Percentiles rank a stretch among this genome's conserved stretches.
Evolutionary conservation across 768 basidiomycete species (phyloP).

Genomic region (Leucosporidium creatinivorum): DNA sequence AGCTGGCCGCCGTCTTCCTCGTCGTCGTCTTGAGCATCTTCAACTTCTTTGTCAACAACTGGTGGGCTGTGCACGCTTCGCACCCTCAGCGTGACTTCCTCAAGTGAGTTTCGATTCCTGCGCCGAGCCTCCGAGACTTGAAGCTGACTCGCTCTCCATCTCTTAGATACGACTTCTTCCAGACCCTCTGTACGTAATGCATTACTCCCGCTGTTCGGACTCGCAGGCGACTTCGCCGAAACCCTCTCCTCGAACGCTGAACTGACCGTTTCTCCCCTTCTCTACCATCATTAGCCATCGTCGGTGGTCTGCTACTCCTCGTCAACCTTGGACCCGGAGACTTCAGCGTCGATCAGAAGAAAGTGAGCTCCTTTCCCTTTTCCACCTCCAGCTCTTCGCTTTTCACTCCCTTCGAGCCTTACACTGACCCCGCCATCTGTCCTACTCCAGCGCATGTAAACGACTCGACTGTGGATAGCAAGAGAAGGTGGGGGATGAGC

Average conservation of each 20-base stretch:
- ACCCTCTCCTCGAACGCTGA: not conserved
- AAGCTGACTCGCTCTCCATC: not conserved
- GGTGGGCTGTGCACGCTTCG: slow-evolving; percentile 85
- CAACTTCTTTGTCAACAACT: slow-evolving; percentile 76
- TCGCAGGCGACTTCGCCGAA: too few relatives aligned
- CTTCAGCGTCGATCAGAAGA: slow-evolving; percentile 93
- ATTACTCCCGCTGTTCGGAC: too few relatives aligned
- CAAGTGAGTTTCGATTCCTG: slow-evolving; percentile 56
- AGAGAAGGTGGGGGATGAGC: too few relatives aligned
- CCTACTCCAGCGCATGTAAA: too few relatives aligned
- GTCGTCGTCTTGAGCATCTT: slow-evolving; percentile 84
- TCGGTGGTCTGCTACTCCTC: slow-evolving; percentile 90
- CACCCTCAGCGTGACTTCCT: slow-evolving; percentile 98
- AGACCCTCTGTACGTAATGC: slow-evolving; percentile 64
- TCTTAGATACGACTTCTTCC: slow-evolving; percentile 96
- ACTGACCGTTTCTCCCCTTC: not conserved
- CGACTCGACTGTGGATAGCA: too few relatives aligned
- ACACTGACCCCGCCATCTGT: too few relatives aligned
- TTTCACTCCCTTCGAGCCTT: too few relatives aligned
- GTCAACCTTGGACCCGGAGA: slow-evolving; percentile 99
- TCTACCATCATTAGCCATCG: slow-evolving; percentile 56
- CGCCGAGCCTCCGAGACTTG: slow-evolving; percentile 22
- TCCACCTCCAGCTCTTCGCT: too few relatives aligned
- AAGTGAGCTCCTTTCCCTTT: not conserved
- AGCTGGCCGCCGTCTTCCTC: slow-evolving; percentile 94